These are phyloP conservation scores for Linum tenue DNA, from an alignment of 345 rosid genomes.

Conservation along the genomic window DNA sequence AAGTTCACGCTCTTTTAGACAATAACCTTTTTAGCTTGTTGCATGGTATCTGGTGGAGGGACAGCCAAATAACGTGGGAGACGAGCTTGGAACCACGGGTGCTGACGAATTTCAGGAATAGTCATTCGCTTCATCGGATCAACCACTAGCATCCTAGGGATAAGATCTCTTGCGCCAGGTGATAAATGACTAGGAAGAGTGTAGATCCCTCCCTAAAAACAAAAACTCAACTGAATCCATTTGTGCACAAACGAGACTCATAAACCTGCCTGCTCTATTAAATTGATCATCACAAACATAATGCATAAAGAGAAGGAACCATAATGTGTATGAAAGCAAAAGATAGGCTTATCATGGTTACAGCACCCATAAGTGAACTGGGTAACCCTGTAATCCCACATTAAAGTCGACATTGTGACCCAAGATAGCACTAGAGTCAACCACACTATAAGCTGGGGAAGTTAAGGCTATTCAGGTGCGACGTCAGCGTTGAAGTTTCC, in stretches of 20 bases:
- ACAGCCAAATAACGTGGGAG: slow-evolving; percentile 87
- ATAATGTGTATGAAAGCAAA: no score
- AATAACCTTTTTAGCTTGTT: slow-evolving; percentile 69
- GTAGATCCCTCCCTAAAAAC: slow-evolving; percentile 64
- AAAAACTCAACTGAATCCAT: not conserved
- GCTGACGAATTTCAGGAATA: slow-evolving; percentile 84
- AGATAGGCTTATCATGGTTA: no score
- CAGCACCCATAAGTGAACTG: not conserved
- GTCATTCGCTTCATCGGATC: slow-evolving; percentile 86
- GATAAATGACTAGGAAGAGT: slow-evolving; percentile 95
- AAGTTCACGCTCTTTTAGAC: not conserved
- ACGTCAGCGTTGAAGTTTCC: no score
- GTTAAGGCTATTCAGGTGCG: no score
- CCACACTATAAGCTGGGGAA: no score
- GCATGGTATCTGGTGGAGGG: slow-evolving; percentile 69
- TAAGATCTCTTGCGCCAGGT: slow-evolving; percentile 80
- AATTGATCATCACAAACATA: not conserved
- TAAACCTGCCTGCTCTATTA: not conserved
- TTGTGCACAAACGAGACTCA: not conserved
- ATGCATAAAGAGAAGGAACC: slow-evolving; percentile 2
- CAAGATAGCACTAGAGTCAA: no score
- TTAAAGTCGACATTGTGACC: no score
- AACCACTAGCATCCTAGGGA: slow-evolving; percentile 89
- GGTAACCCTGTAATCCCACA: no score
- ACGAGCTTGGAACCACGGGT: slow-evolving; percentile 80